A percentile compares a stretch with the other conserved stretches of the same genome.
Conservation (phyloP, 495 filamentous ascomycete genomes). For the Sordaria brevicollis region DNA sequence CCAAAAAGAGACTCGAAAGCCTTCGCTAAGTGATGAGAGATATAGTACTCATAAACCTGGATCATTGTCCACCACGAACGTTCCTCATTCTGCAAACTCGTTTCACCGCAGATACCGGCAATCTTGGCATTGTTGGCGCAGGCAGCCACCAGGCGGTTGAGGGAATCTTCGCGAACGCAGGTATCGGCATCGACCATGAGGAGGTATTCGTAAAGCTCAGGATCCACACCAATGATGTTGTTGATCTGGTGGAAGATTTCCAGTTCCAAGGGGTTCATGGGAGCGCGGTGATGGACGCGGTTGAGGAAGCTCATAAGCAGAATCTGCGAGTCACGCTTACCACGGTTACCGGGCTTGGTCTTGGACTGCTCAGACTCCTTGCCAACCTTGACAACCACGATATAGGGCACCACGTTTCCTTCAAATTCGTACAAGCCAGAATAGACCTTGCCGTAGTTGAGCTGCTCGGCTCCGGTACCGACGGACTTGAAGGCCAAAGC, state of each 20-base stretch:
- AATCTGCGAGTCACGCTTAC: constrained; percentile 95
- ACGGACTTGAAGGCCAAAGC: constrained; percentile 87
- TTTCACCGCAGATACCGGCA: constrained; percentile 95
- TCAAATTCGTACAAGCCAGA: constrained; percentile 96
- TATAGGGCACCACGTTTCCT: constrained; percentile 92
- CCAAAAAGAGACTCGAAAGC: constrained; percentile 93
- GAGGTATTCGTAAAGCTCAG: constrained; percentile 93
- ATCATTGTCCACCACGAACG: constrained; percentile 99
- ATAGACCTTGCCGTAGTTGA: constrained; percentile 98
- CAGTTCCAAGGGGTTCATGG: constrained; percentile 92
- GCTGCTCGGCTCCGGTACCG: constrained; percentile 79
- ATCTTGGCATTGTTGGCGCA: constrained; percentile 94
- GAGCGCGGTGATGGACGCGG: constrained; percentile 84
- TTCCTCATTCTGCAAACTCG: constrained; percentile 90
- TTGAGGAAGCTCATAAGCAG: constrained; percentile 82
- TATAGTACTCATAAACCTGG: constrained; percentile 97
- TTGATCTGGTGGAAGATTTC: constrained; percentile 99
- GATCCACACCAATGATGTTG: constrained; percentile 97
- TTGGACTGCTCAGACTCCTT: constrained; percentile 91
- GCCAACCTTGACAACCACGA: constrained; percentile 93
- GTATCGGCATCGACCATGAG: constrained; percentile 98
- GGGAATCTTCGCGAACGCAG: constrained; percentile 80
- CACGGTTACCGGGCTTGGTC: constrained; percentile 91
- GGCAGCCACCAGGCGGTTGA: constrained; percentile 85
- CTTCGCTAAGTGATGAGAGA: constrained; percentile 88